Evolutionary conservation across 768 basidiomycete genomes (phyloP).

Genomic region (Austroboletus festivus): DNA sequence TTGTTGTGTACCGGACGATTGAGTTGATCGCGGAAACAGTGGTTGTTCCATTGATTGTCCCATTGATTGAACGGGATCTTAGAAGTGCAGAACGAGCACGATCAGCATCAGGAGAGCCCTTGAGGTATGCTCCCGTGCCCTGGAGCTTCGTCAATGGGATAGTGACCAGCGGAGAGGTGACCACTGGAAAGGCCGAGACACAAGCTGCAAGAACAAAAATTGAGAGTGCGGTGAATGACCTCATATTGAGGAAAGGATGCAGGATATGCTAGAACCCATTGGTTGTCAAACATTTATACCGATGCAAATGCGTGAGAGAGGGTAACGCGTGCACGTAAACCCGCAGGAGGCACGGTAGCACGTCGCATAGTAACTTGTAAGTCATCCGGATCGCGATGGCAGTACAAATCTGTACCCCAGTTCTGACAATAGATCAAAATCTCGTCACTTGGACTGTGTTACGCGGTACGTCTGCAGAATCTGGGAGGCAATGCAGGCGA

Average conservation of each 20-base stretch:
- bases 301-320: background rate
- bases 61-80: constrained; percentile 1
- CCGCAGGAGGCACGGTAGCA: no score
- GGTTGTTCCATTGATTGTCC: constrained; percentile 1
- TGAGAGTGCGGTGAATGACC: constrained; percentile 7
- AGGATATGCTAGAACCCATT: background rate
- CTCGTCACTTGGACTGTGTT: no score
- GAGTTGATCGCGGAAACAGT: constrained; percentile 16
- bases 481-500: no score
- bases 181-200: constrained; percentile 5
- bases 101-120: constrained; percentile 15
- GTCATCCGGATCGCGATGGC: no score
- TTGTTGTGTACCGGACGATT: constrained; percentile 16
- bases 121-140: constrained; percentile 12
- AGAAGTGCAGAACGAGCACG: constrained; percentile 17
- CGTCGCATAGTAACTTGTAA: no score
- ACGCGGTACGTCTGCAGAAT: no score
- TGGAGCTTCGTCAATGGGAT: constrained; percentile 14
- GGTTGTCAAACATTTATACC: constrained; percentile 5
- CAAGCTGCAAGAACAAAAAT: constrained; percentile 4
- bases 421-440: no score
- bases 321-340: background rate
- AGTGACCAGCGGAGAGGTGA: no score
- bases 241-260: constrained; percentile 9
- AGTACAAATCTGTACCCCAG: no score